Conservation (phyloP, 2,329 filamentous ascomycete species). For the Albophoma yamanashiensis region DNA sequence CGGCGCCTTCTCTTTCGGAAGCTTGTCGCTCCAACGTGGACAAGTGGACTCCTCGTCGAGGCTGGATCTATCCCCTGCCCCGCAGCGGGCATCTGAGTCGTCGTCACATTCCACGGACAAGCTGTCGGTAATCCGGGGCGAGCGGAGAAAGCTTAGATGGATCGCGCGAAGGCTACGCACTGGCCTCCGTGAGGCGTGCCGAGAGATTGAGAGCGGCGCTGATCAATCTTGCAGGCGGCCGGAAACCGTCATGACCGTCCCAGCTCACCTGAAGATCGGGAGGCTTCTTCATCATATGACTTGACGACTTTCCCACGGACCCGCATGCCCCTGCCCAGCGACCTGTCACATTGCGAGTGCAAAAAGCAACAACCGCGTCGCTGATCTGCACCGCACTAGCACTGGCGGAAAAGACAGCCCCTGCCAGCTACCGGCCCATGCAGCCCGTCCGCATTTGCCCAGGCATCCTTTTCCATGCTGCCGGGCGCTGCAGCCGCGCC, state of each 20-base stretch:
- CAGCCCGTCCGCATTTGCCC: background rate
- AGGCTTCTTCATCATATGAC: background rate
- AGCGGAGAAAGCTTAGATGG: background rate
- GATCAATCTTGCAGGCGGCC: slow-evolving; percentile 1
- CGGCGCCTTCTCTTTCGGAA: background rate
- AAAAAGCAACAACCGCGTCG: background rate
- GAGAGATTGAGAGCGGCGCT: slow-evolving; percentile 1
- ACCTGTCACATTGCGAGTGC: background rate
- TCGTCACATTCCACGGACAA: too few relatives aligned
- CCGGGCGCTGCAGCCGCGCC: background rate
- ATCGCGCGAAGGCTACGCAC: background rate
- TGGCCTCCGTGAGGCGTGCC: background rate
- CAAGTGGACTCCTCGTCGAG: background rate
- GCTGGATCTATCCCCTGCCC: background rate
- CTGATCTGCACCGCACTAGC: background rate
- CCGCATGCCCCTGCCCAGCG: background rate
- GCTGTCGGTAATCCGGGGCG: background rate
- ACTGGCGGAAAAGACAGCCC: background rate
- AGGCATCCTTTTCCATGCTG: background rate
- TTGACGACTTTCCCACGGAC: background rate
- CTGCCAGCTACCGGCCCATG: background rate
- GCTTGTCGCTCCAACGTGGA: background rate
- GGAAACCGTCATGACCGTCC: background rate
- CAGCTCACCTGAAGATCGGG: background rate
- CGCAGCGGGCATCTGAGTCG: background rate